Percentiles rank a stretch among this genome's conserved stretches.
These are phyloP conservation scores for Nicotiana paniculata DNA, from an alignment of 257 asterid species.

Conservation along the genomic window DNA sequence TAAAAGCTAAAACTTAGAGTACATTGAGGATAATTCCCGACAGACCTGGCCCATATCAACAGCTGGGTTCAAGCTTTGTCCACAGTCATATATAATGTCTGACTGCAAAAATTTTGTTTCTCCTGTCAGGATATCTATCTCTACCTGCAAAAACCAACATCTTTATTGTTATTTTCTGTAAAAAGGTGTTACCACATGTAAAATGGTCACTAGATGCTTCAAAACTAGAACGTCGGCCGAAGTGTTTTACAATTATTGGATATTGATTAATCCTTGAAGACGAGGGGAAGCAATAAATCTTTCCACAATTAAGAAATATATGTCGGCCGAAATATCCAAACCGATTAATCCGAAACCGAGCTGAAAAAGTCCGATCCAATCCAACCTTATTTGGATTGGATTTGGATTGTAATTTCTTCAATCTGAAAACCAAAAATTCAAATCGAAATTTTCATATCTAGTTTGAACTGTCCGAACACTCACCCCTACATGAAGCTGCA, in stretches of 20 bases:
- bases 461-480: no score
- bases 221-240: background rate
- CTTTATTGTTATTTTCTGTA: background rate
- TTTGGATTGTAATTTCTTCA: no score
- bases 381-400: no score
- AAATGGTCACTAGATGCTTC: background rate
- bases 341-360: no score
- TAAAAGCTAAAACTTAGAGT: background rate
- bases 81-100: constrained; percentile 69
- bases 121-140: constrained; percentile 59
- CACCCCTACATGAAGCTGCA: background rate
- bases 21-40: background rate
- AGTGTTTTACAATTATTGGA: background rate
- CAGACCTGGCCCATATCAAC: constrained; percentile 78
- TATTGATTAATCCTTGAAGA: background rate
- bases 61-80: constrained; percentile 84
- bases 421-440: no score
- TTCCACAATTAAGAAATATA: background rate
- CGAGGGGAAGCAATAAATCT: background rate
- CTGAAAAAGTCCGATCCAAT: no score
- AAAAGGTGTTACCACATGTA: background rate
- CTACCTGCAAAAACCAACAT: constrained; percentile 40
- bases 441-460: no score
- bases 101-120: constrained; percentile 46
- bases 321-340: no score